These are phyloP conservation scores for Castanopsis chinensis DNA, from an alignment of 306 rosid genomes.

Conservation along the genomic window DNA sequence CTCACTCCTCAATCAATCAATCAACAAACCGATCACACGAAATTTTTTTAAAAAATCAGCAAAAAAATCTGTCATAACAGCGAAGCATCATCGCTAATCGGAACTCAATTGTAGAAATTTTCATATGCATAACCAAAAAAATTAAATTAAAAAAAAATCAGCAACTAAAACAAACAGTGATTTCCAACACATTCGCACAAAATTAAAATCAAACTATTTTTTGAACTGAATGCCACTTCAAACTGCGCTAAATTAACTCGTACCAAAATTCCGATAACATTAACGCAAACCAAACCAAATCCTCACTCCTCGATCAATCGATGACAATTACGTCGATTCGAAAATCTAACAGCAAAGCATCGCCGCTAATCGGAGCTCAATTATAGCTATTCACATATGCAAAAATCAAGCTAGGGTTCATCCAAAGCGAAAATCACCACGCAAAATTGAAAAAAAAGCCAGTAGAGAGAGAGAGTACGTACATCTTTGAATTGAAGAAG, in stretches of 20 bases:
- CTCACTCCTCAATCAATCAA: constrained; percentile 1
- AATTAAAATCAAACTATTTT: not conserved
- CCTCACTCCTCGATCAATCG: not conserved
- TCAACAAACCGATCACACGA: not conserved
- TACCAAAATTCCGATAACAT: not conserved
- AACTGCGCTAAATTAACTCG: not conserved
- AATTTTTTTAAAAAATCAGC: not conserved
- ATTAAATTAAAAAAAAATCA: not conserved
- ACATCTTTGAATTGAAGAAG: constrained; percentile 94
- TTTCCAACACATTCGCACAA: not conserved
- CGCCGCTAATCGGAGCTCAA: not conserved
- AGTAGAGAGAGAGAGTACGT: not conserved
- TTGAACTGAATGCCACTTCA: not conserved
- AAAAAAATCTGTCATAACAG: constrained; percentile 13
- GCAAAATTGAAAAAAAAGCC: not conserved
- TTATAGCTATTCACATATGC: not conserved
- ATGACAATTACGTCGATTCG: not conserved
- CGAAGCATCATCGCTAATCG: not conserved
- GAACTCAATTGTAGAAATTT: not conserved
- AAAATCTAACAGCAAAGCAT: constrained; percentile 9
- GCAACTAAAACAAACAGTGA: not conserved
- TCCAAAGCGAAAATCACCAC: not conserved
- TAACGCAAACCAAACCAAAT: constrained; percentile 8
- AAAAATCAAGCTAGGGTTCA: constrained; percentile 30
- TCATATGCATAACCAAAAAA: not conserved